Base-by-base conservation (phyloP, 139 green algal genomes). In the Chlorella sp. region DNA sequence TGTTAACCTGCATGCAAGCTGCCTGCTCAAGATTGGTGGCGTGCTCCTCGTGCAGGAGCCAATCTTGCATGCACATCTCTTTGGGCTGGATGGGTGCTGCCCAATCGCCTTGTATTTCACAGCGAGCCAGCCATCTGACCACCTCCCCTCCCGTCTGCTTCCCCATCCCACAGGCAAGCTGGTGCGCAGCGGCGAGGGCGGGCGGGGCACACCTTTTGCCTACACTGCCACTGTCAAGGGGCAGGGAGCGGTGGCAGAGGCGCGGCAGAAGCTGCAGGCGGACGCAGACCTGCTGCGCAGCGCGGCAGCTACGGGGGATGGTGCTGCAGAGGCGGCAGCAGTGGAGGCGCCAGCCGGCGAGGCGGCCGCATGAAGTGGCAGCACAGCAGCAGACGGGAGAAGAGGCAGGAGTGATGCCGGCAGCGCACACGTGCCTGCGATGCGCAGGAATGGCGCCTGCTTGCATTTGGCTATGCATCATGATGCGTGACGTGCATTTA, bases 171-270 rank as follows among this genome's bases (percentile, higher is more conserved):
- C 81, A 86, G 81, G 70, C 67, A 80, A 65, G 69, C 34, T 86
- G 69, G 69, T 80, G 69, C 81, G 81, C 13, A 5, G 28, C 3
- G 82, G 82, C 30, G 41, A 39, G 21, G 82, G 82, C 39, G 82
- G 72, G 12, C 60, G 78, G 18, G 74, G 74, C 20, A 69, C 72
- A 4, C 74, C 84, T 36, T 88, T 80, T 44, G 56, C n/a, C 30
- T 88, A 83, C 69, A 34, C 39, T 28, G 30, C 47, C 56, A 82
- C 73, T 16, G 60, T 39, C 76, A 78, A 84, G 78, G 78, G 63
- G 30, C 62, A 41, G 63, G 30, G 5, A 0, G 28, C 23, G 5
- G 56, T 88, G 62, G 62, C 23, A 12, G 78, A 74, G 39, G 63
- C 63, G 17, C n/a, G n/a, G 20, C 25, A 9, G 3, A 74, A 83